Base-by-base conservation (phyloP, 1,284 basidiomycete species). In the Moniliella sp. region DNA sequence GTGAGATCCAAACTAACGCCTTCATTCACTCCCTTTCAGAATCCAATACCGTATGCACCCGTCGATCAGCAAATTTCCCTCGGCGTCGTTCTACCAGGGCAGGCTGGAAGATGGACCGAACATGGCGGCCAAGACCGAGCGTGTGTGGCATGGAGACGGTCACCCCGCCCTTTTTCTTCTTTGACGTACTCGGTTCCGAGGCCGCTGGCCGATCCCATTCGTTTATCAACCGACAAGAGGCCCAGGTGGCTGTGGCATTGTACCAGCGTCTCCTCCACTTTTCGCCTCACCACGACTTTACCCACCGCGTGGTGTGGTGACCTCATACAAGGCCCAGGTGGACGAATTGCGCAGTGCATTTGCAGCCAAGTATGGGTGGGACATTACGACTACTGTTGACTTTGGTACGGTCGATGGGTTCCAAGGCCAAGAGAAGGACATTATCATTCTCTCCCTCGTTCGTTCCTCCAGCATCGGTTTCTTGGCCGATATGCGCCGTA, bases 11-110 rank as follows among this genome's bases (percentile, higher is more conserved):
- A 15, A 5, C 11, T 25, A 3, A 19, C 14, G 10, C 12, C 15
- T 18, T 19, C 10, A n/a, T 21, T 14, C 26, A 5, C 15, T 4
- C 9, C 14, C 16, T n/a, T n/a, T n/a, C n/a, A 84, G 80, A 46
- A 97, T 97, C 29, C 91, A 97, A 64, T 99, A 99, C 59, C 88
- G 91, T 56, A 99, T 99, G 91, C 86, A 99, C 61, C 88, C 91
- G 1, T 74, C 79, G 37, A 97, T 99, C 57, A 88, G 82, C 43
- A 66, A 67, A 30, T 70, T 97, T 17, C 91, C 91, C 0, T 93
- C 84, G n/a, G 41, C 69, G 32, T 64, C 86, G 1, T 99, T 99
- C 64, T 99, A 99, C 61, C 65, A 75, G 32, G 73, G 74, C 3
- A 69, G 72, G 30, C 67, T 99, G 12, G 65, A 71, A 29, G 83